phyloP scores from a whole-genome alignment of 78 protist genomes.

The Pigoraptor vietnamica region DNA sequence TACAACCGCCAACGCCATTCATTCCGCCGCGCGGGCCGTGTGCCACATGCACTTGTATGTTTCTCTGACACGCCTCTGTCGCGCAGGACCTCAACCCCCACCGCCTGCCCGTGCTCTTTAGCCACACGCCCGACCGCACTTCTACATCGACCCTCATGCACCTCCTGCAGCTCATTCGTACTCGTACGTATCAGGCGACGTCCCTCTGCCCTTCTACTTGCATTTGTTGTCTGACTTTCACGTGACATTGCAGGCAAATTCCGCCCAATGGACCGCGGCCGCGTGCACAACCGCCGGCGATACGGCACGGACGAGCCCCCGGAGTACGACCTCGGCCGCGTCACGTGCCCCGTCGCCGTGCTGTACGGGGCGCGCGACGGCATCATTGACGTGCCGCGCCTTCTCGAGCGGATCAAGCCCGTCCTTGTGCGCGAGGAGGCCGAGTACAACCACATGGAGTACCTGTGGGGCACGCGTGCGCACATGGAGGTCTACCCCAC shows the following conservation, averaged over 20 bases:
- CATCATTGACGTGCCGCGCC: background rate
- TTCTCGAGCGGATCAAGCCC: background rate
- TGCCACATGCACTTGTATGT: background rate
- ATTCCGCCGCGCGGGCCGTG: no score
- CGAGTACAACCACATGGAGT: background rate
- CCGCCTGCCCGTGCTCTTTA: background rate
- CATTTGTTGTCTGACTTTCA: no score
- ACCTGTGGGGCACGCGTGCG: background rate
- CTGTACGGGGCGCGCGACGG: background rate
- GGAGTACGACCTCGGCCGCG: background rate
- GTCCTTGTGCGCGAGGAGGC: background rate
- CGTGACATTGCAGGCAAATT: background rate
- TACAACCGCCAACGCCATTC: background rate
- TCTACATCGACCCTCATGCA: background rate
- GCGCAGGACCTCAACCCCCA: background rate
- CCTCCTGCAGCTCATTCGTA: background rate
- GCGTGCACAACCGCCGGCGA: background rate
- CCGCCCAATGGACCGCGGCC: background rate
- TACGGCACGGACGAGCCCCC: background rate
- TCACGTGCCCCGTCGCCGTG: background rate
- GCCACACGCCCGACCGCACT: background rate
- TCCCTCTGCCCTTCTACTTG: background rate
- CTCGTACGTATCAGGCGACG: background rate
- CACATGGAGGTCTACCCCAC: background rate
- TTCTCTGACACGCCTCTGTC: background rate